Conservation (phyloP, 441 rosid genomes). For the Adansonia gregorii region DNA sequence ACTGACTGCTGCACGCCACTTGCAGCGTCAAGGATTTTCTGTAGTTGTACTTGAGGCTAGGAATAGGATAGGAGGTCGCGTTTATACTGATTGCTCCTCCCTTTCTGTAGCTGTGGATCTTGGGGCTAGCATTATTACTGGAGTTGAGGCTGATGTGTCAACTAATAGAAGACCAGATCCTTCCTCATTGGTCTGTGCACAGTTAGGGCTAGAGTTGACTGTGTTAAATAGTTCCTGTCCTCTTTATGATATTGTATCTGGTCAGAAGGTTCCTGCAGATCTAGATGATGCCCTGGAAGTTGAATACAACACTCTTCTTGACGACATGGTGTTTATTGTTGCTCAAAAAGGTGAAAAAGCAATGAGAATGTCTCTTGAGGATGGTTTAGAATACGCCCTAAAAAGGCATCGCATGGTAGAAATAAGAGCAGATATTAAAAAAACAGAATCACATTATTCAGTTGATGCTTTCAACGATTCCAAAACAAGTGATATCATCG, state of each 20-base stretch:
- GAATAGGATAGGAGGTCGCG: conserved; percentile 96
- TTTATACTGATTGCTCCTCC: conserved; percentile 86
- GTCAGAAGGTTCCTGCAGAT: conserved; percentile 90
- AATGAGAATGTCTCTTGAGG: conserved; percentile 94
- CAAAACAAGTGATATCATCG: conserved; percentile 33
- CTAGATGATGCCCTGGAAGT: conserved; percentile 94
- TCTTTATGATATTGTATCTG: conserved; percentile 89
- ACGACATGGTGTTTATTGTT: conserved; percentile 88
- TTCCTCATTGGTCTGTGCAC: conserved; percentile 95
- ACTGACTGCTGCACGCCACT: conserved; percentile 94
- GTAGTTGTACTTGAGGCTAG: conserved; percentile 94
- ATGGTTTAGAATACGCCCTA: conserved; percentile 94
- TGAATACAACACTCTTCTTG: conserved; percentile 94
- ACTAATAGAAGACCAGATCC: conserved; percentile 99
- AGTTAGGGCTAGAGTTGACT: conserved; percentile 91
- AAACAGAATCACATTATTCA: conserved; percentile 43
- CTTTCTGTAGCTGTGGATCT: conserved; percentile 99
- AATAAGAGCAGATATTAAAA: conserved; percentile 51
- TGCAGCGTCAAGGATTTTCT: conserved; percentile 93
- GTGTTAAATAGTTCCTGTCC: conserved; percentile 98
- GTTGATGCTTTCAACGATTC: conserved; percentile 41
- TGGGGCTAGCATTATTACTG: conserved; percentile 99
- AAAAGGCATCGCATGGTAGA: conserved; percentile 73
- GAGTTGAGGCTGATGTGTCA: conserved; percentile 97
- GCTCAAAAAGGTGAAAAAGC: conserved; percentile 92